These are phyloP conservation scores for Sedum album DNA, from an alignment of 164 flowering plant species.

Conservation along the genomic window DNA sequence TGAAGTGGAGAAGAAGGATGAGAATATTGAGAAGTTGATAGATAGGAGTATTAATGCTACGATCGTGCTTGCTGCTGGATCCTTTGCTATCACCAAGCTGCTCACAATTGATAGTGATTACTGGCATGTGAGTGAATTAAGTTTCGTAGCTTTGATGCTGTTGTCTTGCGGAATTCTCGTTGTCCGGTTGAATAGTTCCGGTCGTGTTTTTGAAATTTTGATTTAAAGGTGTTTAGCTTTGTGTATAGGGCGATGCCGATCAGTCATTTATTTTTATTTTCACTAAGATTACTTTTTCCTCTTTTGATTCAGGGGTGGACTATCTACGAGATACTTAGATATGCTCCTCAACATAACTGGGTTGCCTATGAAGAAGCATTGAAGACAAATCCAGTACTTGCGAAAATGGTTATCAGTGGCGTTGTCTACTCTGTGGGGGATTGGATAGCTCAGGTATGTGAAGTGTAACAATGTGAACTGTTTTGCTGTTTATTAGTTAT, in stretches of 20 bases:
- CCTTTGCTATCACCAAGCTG: constrained; percentile 52
- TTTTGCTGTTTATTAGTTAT: background rate
- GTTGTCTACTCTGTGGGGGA: constrained; percentile 77
- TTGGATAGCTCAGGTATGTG: constrained; percentile 84
- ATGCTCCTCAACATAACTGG: constrained; percentile 75
- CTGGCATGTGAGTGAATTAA: constrained; percentile 40
- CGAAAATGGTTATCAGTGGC: constrained; percentile 82
- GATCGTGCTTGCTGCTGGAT: constrained; percentile 78
- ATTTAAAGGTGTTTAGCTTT: constrained; percentile 30
- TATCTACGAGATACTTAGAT: constrained; percentile 53
- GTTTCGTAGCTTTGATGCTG: background rate
- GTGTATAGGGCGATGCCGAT: constrained; percentile 25
- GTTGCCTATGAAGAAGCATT: constrained; percentile 76
- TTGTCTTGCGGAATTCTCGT: background rate
- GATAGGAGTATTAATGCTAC: constrained; percentile 72
- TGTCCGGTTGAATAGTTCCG: background rate
- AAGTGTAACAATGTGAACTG: background rate
- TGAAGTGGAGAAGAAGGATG: constrained; percentile 9
- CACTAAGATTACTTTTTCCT: constrained; percentile 11
- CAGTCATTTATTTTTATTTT: background rate
- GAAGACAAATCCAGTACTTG: constrained; percentile 68
- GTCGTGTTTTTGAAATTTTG: no score
- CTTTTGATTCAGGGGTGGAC: constrained; percentile 57
- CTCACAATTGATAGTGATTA: constrained; percentile 59
- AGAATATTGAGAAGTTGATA: constrained; percentile 35